Evolutionary conservation across 805 yeast genomes (phyloP).

Genomic region (Scheffersomyces lignosus): DNA sequence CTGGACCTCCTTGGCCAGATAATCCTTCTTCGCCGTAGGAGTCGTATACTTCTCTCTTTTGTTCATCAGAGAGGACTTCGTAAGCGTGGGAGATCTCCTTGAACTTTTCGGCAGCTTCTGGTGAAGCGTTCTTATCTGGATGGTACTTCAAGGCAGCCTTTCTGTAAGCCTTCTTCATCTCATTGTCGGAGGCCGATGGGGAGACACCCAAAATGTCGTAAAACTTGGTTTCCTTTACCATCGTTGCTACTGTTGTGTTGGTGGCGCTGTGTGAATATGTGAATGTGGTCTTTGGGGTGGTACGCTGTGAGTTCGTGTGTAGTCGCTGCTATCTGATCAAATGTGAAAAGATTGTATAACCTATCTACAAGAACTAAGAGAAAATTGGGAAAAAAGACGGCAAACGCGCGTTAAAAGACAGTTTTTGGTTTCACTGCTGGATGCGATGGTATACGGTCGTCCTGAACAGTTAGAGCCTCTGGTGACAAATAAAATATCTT

Average conservation of each 20-base stretch:
- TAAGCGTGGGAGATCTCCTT: slow-evolving; percentile 87
- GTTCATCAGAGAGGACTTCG: slow-evolving; percentile 82
- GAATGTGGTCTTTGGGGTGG: background rate
- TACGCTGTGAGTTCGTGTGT: too few relatives aligned
- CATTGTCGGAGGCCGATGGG: slow-evolving; percentile 64
- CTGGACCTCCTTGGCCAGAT: slow-evolving; percentile 67
- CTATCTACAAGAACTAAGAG: too few relatives aligned
- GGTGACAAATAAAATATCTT: too few relatives aligned
- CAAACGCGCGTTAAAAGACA: too few relatives aligned
- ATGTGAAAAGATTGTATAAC: too few relatives aligned
- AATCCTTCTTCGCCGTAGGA: slow-evolving; percentile 92
- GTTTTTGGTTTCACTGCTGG: too few relatives aligned
- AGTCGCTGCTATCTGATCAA: too few relatives aligned
- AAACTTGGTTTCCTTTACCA: slow-evolving; percentile 80
- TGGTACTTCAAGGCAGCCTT: slow-evolving; percentile 77
- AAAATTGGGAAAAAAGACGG: too few relatives aligned
- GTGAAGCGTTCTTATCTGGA: slow-evolving; percentile 80
- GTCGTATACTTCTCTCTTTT: slow-evolving; percentile 88
- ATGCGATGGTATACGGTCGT: too few relatives aligned
- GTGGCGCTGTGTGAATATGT: background rate
- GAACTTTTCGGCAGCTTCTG: slow-evolving; percentile 94
- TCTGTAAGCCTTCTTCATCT: slow-evolving; percentile 81
- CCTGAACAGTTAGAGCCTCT: too few relatives aligned
- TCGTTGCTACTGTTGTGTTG: slow-evolving; percentile 16
- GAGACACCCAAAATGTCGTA: slow-evolving; percentile 75